Percentiles rank a stretch among this genome's conserved stretches.
Evolutionary conservation across 352 stramenopile species (phyloP).

Genomic region (Phytopythium delawarense): DNA sequence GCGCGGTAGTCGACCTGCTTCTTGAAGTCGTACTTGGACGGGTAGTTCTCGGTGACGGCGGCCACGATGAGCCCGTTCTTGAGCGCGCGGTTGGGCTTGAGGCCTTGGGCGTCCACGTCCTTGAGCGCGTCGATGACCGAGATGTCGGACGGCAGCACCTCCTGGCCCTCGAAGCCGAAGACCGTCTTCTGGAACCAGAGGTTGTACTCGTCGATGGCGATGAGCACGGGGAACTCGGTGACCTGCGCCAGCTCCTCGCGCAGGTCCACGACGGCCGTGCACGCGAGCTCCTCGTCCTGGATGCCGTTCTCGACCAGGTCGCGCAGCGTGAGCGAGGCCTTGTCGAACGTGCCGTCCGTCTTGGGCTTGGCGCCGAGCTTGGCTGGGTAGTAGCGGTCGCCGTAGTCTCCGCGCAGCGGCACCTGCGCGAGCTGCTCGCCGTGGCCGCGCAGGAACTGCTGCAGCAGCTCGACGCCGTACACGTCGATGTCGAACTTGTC

Average conservation of each 20-base stretch:
- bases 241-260: slow-evolving; percentile 70
- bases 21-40: slow-evolving; percentile 72
- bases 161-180: slow-evolving; percentile 81
- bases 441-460: slow-evolving; percentile 79
- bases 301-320: slow-evolving; percentile 79
- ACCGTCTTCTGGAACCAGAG: slow-evolving; percentile 83
- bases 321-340: slow-evolving; percentile 57
- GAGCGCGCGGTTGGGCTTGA: slow-evolving; percentile 54
- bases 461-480: slow-evolving; percentile 69
- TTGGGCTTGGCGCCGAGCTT: slow-evolving; percentile 75
- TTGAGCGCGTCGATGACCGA: slow-evolving; percentile 75
- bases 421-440: slow-evolving; percentile 62
- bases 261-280: slow-evolving; percentile 74
- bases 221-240: slow-evolving; percentile 82
- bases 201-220: slow-evolving; percentile 89
- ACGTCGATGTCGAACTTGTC: slow-evolving; percentile 87
- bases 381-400: slow-evolving; percentile 76
- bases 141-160: slow-evolving; percentile 72
- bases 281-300: slow-evolving; percentile 79
- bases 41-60: slow-evolving; percentile 83
- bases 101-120: slow-evolving; percentile 63
- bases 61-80: slow-evolving; percentile 80
- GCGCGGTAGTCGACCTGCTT: slow-evolving; percentile 78
- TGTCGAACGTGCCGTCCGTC: slow-evolving; percentile 43
- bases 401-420: slow-evolving; percentile 62